phyloP scores from a whole-genome alignment of 306 rosid species.

The Gynostemma pentaphyllum region DNA sequence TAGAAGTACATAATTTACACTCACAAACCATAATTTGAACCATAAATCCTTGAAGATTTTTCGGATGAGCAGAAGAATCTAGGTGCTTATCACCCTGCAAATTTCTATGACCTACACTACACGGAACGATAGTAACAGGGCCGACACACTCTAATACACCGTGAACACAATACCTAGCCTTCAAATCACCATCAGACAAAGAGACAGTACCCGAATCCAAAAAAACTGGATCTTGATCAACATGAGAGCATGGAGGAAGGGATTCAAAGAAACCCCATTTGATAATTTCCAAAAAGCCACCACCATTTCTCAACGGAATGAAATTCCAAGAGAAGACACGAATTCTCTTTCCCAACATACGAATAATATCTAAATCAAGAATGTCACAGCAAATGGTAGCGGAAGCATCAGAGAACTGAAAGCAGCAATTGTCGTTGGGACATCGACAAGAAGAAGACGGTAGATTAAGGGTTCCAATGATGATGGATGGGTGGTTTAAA shows the following conservation, averaged over 20 bases:
- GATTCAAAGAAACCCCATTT: conserved; percentile 43
- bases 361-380: conserved; percentile 33
- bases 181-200: conserved; percentile 3
- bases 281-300: conserved; percentile 67
- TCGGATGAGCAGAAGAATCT: conserved; percentile 19
- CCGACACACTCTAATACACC: conserved; percentile 52
- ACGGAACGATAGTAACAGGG: conserved; percentile 43
- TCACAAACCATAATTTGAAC: conserved; percentile 42
- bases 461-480: conserved; percentile 49
- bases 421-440: conserved; percentile 44
- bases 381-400: conserved; percentile 68
- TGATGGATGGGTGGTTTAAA: conserved; percentile 27
- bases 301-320: conserved; percentile 37
- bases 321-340: conserved; percentile 64
- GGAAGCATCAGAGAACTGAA: conserved; percentile 60
- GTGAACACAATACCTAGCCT: conserved; percentile 22
- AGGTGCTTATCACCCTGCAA: not conserved
- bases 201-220: conserved; percentile 13
- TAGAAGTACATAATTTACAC: conserved; percentile 44
- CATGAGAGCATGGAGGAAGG: conserved; percentile 6
- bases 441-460: conserved; percentile 27
- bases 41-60: conserved; percentile 43
- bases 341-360: conserved; percentile 31
- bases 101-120: conserved; percentile 19
- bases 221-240: conserved; percentile 18